These are phyloP conservation scores for Penicillium sp. DNA, from an alignment of 2,329 filamentous ascomycete genomes.

Conservation along the genomic window DNA sequence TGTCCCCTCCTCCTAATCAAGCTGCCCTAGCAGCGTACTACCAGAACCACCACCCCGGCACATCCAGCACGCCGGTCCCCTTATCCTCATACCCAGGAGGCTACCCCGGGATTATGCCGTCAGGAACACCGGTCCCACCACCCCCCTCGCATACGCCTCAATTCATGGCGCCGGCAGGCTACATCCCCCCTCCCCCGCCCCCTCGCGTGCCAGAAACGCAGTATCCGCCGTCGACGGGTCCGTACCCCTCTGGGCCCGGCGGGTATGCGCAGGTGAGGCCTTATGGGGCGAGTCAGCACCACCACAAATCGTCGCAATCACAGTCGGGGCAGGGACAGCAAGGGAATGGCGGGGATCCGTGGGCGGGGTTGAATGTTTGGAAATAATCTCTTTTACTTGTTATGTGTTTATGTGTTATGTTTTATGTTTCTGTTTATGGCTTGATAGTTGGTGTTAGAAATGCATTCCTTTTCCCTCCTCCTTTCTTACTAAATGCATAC, in stretches of 20 bases:
- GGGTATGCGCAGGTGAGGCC: conserved; percentile 53
- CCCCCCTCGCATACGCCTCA: conserved; percentile 36
- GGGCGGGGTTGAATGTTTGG: conserved; percentile 68
- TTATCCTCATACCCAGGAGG: conserved; percentile 31
- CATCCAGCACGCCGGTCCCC: conserved; percentile 10
- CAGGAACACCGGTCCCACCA: conserved; percentile 21
- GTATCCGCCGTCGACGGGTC: conserved; percentile 42
- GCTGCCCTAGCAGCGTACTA: conserved; percentile 29
- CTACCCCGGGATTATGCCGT: conserved; percentile 25
- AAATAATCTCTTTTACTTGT: conserved; percentile 43
- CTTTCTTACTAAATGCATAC: too few species aligned
- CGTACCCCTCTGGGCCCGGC: conserved; percentile 53
- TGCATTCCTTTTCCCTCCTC: too few species aligned
- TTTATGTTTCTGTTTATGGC: background rate
- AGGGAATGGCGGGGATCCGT: conserved; percentile 56
- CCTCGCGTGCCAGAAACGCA: conserved; percentile 56
- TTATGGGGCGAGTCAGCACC: conserved; percentile 34
- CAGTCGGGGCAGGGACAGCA: conserved; percentile 22
- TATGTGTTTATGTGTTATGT: background rate
- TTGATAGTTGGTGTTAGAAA: too few species aligned
- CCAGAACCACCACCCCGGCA: conserved; percentile 8
- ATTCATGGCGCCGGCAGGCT: conserved; percentile 58
- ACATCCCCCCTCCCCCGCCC: conserved; percentile 64
- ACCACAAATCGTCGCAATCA: conserved; percentile 30
- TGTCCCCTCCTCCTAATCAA: conserved; percentile 41